Base-by-base conservation (phyloP, 805 yeast species). In the Grigorovia humatica region DNA sequence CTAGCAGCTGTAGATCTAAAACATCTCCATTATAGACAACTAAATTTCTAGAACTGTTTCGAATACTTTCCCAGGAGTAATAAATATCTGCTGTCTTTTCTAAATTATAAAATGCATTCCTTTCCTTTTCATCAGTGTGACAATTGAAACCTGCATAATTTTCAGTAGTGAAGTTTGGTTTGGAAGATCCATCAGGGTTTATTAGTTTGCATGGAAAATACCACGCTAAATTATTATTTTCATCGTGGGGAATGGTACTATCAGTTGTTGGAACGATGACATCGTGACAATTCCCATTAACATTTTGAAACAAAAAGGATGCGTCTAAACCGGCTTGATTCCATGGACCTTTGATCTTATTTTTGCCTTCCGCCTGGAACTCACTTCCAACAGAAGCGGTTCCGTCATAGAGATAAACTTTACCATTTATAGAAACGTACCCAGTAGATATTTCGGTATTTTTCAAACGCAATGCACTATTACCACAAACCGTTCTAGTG, bases 1-100 rank as follows among this genome's bases (percentile, higher is more conserved):
- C 73, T 42, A 93, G 65, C 50, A 88, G 72, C 60, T 79, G 81
- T 63, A 93, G 74, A 67, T 93, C 97, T 43, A 93, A 74, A 8
- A 93, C 97, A 59, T 80, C 78, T 8, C 98, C 97, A 48, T 89
- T 83, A 69, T 83, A 90, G 3, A 90, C 97, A 27, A 89, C 83
- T 62, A 93, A 75, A 57, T 85, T 85, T 68, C 96, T 77, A 3
- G 83, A 68, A 30, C 82, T 68, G 62, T 83, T 82, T 54, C 71
- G 74, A 54, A 91, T 75, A 59, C 86, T 93, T 50, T 87, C 87
- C 99, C 99, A 93, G 4, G 90, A 82, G 69, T 83, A 93, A 66
- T 78, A 90, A 4, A 93, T 83, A 57, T 86, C 90, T 8, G 95
- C 96, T 30, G 75, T 70, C 40, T 76, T 77, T 29, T 78, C 66